Base-by-base conservation (phyloP, 1,284 basidiomycete genomes). In the Sporisorium exsertum region DNA sequence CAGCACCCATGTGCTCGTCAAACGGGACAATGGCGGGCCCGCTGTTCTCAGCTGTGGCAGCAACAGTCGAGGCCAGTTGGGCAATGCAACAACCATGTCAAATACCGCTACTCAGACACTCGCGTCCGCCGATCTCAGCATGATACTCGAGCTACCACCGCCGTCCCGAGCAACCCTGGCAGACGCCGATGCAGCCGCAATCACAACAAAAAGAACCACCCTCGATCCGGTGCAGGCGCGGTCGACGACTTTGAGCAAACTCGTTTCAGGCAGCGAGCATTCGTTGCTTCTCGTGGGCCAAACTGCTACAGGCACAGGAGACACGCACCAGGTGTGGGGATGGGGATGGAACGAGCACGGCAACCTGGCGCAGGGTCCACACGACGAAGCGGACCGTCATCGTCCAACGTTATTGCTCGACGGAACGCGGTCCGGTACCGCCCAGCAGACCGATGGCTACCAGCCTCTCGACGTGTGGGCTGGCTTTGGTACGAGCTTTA, bases 341-440 rank as follows among this genome's bases (percentile, higher is more conserved):
- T 74, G 58, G 54, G 74, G 77, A 24, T 71, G 77, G 77, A 79
- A 77, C 57, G 73, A 79, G 54, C 73, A 79, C 58, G 77, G 77
- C 54, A 77, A 77, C 51, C 58, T 79, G 10, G 77, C 77, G 43
- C 77, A 77, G 47, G 69, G 66, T 49, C 24, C 20, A 47, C 56
- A 70, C 37, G 73, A 73, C 55, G 64, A 71, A 35, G 56, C 45
- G 64, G 74, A 72, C 60, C 65, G 68, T 27, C 26, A 59, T 35
- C 35, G 50, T 20, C 59, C 72, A 29, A 58, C 64, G 9, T 43
- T 47, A 5, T 37, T 72, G 55, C 43, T 65, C 33, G 42, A 61
- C 58, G 67, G 63, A 60, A 60, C 55, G 59, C 65, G 63, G 67
- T 58, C 60, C 65, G 65, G 60, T 63, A 32, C 60, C 56, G 62